Percentiles rank a stretch among this genome's conserved stretches.
Conservation (phyloP, 2,329 filamentous ascomycete species). For the Colletotrichum incanum region DNA sequence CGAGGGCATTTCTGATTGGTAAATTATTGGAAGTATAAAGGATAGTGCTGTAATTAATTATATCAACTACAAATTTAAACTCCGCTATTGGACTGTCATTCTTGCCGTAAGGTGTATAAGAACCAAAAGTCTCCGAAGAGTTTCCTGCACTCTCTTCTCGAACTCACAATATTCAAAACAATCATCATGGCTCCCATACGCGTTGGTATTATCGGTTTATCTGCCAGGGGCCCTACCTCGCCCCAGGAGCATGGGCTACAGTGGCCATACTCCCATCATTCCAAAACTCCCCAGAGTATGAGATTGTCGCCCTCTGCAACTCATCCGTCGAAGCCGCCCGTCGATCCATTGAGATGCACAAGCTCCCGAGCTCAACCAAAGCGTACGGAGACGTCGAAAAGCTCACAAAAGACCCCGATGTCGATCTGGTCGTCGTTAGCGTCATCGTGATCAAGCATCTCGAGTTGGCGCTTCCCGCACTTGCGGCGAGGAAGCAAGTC, state of each 20-base stretch:
- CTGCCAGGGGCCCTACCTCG: slow-evolving; percentile 61
- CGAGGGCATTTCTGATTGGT: neutral
- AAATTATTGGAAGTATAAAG: neutral
- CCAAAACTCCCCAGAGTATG: slow-evolving; percentile 58
- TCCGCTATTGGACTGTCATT: neutral
- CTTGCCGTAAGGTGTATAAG: neutral
- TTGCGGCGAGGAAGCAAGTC: slow-evolving; percentile 66
- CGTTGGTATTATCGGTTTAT: slow-evolving; percentile 72
- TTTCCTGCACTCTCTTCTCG: no score
- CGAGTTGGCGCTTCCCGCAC: slow-evolving; percentile 59
- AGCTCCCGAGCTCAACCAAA: slow-evolving; percentile 58
- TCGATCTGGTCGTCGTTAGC: slow-evolving; percentile 70
- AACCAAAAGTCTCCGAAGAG: neutral
- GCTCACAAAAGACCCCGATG: slow-evolving; percentile 63
- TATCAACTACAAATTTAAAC: neutral
- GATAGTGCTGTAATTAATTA: neutral
- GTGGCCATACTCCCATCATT: slow-evolving; percentile 71
- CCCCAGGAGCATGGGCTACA: slow-evolving; percentile 67
- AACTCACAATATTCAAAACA: neutral
- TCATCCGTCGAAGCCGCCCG: slow-evolving; percentile 61
- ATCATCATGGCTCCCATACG: slow-evolving; percentile 59
- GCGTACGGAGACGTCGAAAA: slow-evolving; percentile 66
- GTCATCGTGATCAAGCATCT: slow-evolving; percentile 70
- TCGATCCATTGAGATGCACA: slow-evolving; percentile 60
- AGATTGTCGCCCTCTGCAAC: slow-evolving; percentile 69